phyloP scores from a whole-genome alignment of 176 grass and related monocot species.

The Thalia dealbata region DNA sequence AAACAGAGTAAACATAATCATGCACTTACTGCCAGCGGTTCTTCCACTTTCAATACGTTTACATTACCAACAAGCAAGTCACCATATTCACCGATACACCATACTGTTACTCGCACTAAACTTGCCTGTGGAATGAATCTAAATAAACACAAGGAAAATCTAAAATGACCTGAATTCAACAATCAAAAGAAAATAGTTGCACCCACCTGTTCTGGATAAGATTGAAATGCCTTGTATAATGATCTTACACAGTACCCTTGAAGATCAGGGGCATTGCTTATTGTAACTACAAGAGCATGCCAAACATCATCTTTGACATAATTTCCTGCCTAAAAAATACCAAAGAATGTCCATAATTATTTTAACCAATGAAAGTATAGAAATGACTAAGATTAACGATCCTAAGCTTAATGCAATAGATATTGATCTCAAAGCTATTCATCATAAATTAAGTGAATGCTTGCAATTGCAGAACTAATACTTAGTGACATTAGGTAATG shows the following conservation, averaged over 20 bases:
- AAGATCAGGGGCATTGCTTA: conserved; percentile 87
- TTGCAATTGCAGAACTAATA: too few relatives aligned
- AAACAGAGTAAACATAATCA: neutral
- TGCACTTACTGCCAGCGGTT: conserved; percentile 80
- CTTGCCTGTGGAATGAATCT: conserved; percentile 54
- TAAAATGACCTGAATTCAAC: neutral
- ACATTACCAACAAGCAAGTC: conserved; percentile 97
- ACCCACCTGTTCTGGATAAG: conserved; percentile 57
- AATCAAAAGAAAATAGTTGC: conserved; percentile 18
- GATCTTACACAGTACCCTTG: conserved; percentile 90
- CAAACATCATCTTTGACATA: conserved; percentile 95
- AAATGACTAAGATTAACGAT: too few relatives aligned
- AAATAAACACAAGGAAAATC: conserved; percentile 14
- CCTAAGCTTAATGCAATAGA: too few relatives aligned
- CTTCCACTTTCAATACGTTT: conserved; percentile 59
- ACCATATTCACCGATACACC: conserved; percentile 97
- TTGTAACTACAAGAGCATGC: conserved; percentile 75
- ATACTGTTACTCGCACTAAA: conserved; percentile 90
- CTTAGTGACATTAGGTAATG: too few relatives aligned
- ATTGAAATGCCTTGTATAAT: conserved; percentile 61
- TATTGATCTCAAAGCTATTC: too few relatives aligned
- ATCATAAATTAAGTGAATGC: too few relatives aligned
- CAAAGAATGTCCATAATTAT: neutral
- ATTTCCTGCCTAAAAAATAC: conserved; percentile 53
- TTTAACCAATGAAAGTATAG: neutral